Percentiles rank a stretch among this genome's conserved stretches.
Conservation (phyloP, 148 eudicot species). For the Dysphania ambrosioides region DNA sequence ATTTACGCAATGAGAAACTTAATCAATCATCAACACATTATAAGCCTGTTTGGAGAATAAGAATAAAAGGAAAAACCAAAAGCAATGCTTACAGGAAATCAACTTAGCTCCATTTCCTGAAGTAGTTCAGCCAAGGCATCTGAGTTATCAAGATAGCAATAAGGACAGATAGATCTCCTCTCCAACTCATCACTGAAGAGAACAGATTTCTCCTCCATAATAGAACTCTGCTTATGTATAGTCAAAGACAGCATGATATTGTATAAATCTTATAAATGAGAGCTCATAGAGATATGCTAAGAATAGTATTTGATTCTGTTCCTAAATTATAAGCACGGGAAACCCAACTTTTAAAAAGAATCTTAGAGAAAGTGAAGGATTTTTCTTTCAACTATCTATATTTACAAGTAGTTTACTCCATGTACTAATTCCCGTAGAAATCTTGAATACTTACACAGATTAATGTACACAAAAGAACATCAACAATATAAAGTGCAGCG, state of each 20-base stretch:
- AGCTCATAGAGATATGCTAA: background rate
- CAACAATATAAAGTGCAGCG: background rate
- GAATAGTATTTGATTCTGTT: too few species aligned
- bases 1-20: background rate
- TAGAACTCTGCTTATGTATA: slow-evolving; percentile 58
- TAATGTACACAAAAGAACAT: background rate
- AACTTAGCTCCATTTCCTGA: slow-evolving; percentile 35
- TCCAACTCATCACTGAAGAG: slow-evolving; percentile 68
- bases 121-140: slow-evolving; percentile 57
- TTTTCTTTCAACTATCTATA: background rate
- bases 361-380: background rate
- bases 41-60: background rate
- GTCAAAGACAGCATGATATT: slow-evolving; percentile 42
- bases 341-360: background rate
- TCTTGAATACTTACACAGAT: background rate
- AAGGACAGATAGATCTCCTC: slow-evolving; percentile 58
- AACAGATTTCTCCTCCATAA: slow-evolving; percentile 50
- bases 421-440: background rate
- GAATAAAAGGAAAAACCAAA: slow-evolving; percentile 4
- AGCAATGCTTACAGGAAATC: slow-evolving; percentile 24
- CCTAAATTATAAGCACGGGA: background rate
- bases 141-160: slow-evolving; percentile 55
- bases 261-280: background rate
- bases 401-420: background rate
- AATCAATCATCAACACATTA: background rate